Conservation (phyloP, 805 yeast genomes). For the Candida maris region DNA sequence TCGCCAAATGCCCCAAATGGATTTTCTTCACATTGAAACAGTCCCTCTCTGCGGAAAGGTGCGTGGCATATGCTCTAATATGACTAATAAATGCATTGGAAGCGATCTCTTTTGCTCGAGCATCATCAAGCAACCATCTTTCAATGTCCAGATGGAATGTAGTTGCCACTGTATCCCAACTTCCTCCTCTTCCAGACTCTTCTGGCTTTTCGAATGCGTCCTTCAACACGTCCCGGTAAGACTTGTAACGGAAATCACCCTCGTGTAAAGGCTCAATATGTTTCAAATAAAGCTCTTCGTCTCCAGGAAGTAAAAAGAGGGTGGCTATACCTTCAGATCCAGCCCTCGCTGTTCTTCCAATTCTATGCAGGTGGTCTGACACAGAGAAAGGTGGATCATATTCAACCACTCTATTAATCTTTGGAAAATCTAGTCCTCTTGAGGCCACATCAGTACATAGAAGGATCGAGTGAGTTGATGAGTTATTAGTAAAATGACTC, state of each 20-base stretch:
- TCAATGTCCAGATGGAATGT: slow-evolving; percentile 93
- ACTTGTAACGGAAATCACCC: slow-evolving; percentile 38
- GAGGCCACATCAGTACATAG: slow-evolving; percentile 98
- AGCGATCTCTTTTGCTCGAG: slow-evolving; percentile 59
- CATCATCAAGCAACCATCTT: slow-evolving; percentile 77
- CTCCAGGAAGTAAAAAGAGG: slow-evolving; percentile 81
- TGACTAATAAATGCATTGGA: slow-evolving; percentile 83
- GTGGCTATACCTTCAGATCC: slow-evolving; percentile 79
- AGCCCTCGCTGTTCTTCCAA: slow-evolving; percentile 98
- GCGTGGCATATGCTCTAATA: slow-evolving; percentile 94
- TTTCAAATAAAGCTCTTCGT: slow-evolving; percentile 79
- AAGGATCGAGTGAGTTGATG: slow-evolving; percentile 47
- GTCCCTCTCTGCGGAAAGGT: slow-evolving; percentile 72
- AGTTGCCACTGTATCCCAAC: slow-evolving; percentile 93
- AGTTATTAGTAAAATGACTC: slow-evolving; percentile 49
- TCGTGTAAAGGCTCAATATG: slow-evolving; percentile 57
- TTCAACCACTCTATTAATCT: slow-evolving; percentile 81
- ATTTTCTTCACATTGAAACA: slow-evolving; percentile 76
- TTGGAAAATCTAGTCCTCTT: slow-evolving; percentile 90
- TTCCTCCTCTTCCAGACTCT: slow-evolving; percentile 33
- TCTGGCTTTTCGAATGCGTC: slow-evolving; percentile 26
- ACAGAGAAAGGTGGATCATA: slow-evolving; percentile 92
- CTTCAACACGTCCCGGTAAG: slow-evolving; percentile 41
- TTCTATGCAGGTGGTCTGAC: slow-evolving; percentile 94
- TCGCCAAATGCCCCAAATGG: slow-evolving; percentile 95